These are phyloP conservation scores for Pluteus cervinus DNA, from an alignment of 768 basidiomycete species.

Conservation along the genomic window DNA sequence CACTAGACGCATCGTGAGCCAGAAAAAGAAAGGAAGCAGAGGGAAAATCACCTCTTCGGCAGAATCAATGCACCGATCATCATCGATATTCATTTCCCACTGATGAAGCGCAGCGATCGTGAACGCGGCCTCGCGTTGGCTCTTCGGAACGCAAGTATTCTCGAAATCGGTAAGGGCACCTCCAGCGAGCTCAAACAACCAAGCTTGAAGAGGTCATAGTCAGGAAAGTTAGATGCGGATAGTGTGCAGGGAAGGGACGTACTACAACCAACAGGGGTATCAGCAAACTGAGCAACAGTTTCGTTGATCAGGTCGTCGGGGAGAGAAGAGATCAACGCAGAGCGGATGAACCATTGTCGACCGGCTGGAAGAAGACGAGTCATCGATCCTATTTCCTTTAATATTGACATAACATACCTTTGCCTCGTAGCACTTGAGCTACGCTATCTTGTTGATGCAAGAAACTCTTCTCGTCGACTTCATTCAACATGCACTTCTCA, in stretches of 20 bases:
- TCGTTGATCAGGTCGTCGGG: slow-evolving; percentile 83
- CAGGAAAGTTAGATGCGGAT: not conserved
- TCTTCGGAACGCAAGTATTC: slow-evolving; percentile 67
- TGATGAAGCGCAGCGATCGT: slow-evolving; percentile 89
- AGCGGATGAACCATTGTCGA: slow-evolving; percentile 89
- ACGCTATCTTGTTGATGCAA: slow-evolving; percentile 88
- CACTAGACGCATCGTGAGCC: slow-evolving; percentile 39
- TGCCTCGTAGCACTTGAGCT: slow-evolving; percentile 82
- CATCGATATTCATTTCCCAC: slow-evolving; percentile 82
- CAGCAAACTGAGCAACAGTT: slow-evolving; percentile 75
- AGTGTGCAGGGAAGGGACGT: slow-evolving; percentile 25
- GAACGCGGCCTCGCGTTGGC: slow-evolving; percentile 75
- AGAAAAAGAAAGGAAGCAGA: slow-evolving; percentile 9
- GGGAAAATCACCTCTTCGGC: slow-evolving; percentile 64
- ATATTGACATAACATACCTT: slow-evolving; percentile 39
- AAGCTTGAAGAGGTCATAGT: slow-evolving; percentile 41
- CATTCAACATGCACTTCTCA: slow-evolving; percentile 79
- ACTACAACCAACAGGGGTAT: slow-evolving; percentile 91
- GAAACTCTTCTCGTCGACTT: slow-evolving; percentile 87
- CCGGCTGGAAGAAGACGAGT: slow-evolving; percentile 41
- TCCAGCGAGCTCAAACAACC: slow-evolving; percentile 89
- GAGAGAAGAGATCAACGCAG: slow-evolving; percentile 73
- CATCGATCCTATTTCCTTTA: not conserved
- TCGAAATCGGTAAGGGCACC: slow-evolving; percentile 73
- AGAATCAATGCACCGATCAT: slow-evolving; percentile 73